Conservation (phyloP, 2,329 filamentous ascomycete genomes). For the Aspergillus ochraceoroseus region DNA sequence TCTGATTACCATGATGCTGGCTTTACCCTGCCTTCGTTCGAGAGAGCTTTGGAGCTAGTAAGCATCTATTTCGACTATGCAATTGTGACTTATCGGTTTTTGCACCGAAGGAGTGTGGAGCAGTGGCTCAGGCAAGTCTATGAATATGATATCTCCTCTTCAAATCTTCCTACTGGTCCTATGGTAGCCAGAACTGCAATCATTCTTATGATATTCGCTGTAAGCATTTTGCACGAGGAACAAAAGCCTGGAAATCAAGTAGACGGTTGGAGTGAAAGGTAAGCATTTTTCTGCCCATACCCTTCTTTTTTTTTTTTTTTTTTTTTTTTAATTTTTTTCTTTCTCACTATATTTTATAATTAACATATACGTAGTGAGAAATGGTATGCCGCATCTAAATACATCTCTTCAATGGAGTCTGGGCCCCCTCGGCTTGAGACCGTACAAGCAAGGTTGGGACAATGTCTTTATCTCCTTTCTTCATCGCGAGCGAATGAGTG, state of each 20-base stretch:
- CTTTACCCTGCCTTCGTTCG: conserved; percentile 40
- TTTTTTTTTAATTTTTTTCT: too few species aligned
- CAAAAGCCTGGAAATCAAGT: conserved; percentile 31
- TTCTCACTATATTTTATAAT: too few species aligned
- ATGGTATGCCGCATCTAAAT: conserved; percentile 39
- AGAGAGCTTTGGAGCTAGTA: conserved; percentile 44
- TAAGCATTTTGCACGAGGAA: conserved; percentile 46
- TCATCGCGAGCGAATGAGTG: conserved; percentile 58
- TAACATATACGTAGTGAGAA: conserved; percentile 36
- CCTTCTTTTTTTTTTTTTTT: conserved; percentile 5
- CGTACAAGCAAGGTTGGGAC: conserved; percentile 54
- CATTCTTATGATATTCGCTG: conserved; percentile 48
- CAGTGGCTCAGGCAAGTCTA: conserved; percentile 44
- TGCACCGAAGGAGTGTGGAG: conserved; percentile 53
- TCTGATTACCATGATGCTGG: conserved; percentile 32
- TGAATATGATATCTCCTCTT: conserved; percentile 36
- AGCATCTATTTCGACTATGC: conserved; percentile 57
- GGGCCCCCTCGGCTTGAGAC: conserved; percentile 53
- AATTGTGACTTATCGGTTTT: conserved; percentile 56
- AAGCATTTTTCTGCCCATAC: conserved; percentile 3
- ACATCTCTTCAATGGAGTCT: conserved; percentile 43
- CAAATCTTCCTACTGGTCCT: conserved; percentile 37
- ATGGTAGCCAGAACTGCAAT: conserved; percentile 48
- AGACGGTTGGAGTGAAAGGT: conserved; percentile 31
- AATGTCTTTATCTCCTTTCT: conserved; percentile 55